These are phyloP conservation scores for Orobanche coerulescens DNA, from an alignment of 257 asterid genomes.

Conservation along the genomic window DNA sequence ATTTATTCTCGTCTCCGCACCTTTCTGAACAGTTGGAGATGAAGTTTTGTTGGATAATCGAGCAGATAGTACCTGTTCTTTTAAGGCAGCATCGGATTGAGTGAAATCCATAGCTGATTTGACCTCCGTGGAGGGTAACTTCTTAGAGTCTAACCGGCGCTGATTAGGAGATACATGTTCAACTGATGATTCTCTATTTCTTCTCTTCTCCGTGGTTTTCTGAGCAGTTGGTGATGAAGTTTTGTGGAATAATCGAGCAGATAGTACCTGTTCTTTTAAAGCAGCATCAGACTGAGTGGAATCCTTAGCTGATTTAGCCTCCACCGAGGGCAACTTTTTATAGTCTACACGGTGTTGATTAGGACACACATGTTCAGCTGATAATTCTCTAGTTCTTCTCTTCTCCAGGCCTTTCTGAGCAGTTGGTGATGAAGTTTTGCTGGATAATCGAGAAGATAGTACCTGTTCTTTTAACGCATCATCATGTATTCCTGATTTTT, in stretches of 20 bases:
- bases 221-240: slow-evolving; percentile 32
- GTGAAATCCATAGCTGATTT: slow-evolving; percentile 41
- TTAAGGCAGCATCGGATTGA: slow-evolving; percentile 31
- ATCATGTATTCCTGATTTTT: slow-evolving; percentile 33
- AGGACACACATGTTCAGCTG: slow-evolving; percentile 26
- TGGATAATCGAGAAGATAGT: slow-evolving; percentile 32
- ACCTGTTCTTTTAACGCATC: slow-evolving; percentile 38
- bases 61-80: slow-evolving; percentile 39
- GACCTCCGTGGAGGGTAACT: slow-evolving; percentile 31
- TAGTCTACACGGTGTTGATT: slow-evolving; percentile 36
- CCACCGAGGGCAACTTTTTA: slow-evolving; percentile 32
- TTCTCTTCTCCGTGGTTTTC: slow-evolving; percentile 39
- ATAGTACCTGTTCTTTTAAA: slow-evolving; percentile 37
- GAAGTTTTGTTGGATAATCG: slow-evolving; percentile 30
- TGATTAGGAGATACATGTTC: slow-evolving; percentile 30
- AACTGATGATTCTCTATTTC: slow-evolving; percentile 32
- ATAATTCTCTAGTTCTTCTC: slow-evolving; percentile 34
- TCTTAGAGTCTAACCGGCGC: slow-evolving; percentile 34
- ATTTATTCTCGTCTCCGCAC: slow-evolving; percentile 38
- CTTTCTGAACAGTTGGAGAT: slow-evolving; percentile 35
- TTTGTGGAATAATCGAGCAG: slow-evolving; percentile 34
- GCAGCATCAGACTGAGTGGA: no score
- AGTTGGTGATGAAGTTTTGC: slow-evolving; percentile 30
- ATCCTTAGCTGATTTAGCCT: no score
- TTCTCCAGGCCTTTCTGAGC: slow-evolving; percentile 40